Conservation (phyloP, 2,329 filamentous ascomycete species). For the Sclerotinia trifoliorum region DNA sequence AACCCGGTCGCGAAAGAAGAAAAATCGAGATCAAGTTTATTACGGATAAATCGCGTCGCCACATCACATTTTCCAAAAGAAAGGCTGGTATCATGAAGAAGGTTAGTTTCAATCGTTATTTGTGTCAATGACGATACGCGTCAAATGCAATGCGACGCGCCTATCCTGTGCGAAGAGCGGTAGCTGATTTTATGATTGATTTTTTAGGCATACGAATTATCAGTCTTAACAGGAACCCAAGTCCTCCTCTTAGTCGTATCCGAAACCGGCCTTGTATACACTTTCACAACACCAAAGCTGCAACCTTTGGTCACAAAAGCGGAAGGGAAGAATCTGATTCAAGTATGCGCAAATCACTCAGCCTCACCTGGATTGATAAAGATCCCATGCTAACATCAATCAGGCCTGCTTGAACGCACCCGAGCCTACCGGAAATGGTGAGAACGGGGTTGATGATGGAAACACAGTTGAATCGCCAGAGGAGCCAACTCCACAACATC, state of each 20-base stretch:
- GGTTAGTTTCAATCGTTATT: constrained; percentile 56
- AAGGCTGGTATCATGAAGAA: constrained; percentile 99
- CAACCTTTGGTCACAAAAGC: constrained; percentile 97
- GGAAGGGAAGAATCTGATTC: constrained; percentile 98
- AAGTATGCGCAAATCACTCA: constrained; percentile 56
- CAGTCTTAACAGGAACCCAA: constrained; percentile 95
- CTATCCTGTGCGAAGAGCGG: constrained; percentile 25
- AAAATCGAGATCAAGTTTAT: constrained; percentile 99
- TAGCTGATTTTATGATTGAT: constrained; percentile 29
- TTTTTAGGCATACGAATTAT: constrained; percentile 87
- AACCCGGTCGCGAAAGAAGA: constrained; percentile 93
- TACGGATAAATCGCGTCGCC: constrained; percentile 97
- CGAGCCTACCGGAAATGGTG: constrained; percentile 77
- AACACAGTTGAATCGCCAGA: constrained; percentile 87
- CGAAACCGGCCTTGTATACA: constrained; percentile 95
- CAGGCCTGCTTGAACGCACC: constrained; percentile 96
- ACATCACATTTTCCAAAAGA: constrained; percentile 99
- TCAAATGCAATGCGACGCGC: constrained; percentile 29
- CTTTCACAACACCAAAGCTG: constrained; percentile 96
- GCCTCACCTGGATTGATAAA: background rate
- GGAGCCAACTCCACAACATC: constrained; percentile 74
- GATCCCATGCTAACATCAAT: constrained; percentile 39
- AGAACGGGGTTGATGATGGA: constrained; percentile 75
- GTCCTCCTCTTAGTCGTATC: constrained; percentile 95
- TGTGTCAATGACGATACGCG: constrained; percentile 26